Conservation (phyloP, 306 rosid genomes). For the Mucuna pruriens region DNA sequence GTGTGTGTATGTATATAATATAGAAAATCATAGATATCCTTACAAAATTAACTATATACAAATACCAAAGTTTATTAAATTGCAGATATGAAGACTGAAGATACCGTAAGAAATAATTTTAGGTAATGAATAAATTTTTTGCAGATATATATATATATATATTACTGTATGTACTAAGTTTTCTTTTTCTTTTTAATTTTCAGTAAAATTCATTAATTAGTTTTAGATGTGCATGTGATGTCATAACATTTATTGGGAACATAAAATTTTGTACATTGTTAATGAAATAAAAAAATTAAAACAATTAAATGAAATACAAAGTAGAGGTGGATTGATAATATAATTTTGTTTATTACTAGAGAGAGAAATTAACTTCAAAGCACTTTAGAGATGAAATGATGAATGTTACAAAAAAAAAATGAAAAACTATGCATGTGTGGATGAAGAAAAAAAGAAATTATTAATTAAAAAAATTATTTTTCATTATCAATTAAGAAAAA, state of each 20-base stretch:
- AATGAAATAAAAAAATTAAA: neutral
- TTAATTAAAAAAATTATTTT: neutral
- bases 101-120: no score
- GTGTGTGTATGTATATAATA: neutral
- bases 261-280: neutral
- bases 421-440: neutral
- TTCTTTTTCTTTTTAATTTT: neutral
- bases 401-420: neutral
- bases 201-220: neutral
- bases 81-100: neutral
- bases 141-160: no score
- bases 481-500: neutral
- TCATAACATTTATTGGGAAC: neutral
- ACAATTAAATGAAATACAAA: neutral
- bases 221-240: neutral
- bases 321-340: neutral
- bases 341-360: neutral
- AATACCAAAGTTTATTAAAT: neutral
- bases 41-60: neutral
- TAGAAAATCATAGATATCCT: neutral
- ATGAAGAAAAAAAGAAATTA: neutral
- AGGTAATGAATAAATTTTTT: no score
- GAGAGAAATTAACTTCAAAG: neutral
- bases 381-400: neutral
- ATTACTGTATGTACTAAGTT: neutral